Conservation (phyloP, 1,284 basidiomycete species). For the Puccinia horiana region DNA sequence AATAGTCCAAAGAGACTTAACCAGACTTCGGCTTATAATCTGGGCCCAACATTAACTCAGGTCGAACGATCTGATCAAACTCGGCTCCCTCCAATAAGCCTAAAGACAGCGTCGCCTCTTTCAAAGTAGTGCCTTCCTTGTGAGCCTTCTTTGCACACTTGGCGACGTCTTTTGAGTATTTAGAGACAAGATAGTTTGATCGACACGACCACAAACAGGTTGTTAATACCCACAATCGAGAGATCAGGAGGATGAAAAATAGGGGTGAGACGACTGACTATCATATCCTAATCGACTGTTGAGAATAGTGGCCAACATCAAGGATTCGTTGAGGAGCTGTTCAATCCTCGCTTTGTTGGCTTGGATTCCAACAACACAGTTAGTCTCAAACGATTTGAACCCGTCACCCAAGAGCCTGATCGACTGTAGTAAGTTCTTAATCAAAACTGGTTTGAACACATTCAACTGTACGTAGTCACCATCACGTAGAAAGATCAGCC, state of each 20-base stretch:
- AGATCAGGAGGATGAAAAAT: slow-evolving; percentile 17
- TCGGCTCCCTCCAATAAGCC: slow-evolving; percentile 85
- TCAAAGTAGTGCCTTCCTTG: slow-evolving; percentile 92
- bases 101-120: slow-evolving; percentile 86
- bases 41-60: slow-evolving; percentile 66
- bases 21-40: slow-evolving; percentile 25
- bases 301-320: slow-evolving; percentile 94
- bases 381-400: slow-evolving; percentile 87
- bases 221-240: slow-evolving; percentile 49
- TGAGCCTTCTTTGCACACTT: slow-evolving; percentile 99
- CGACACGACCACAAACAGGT: not conserved
- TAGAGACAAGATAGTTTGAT: not conserved
- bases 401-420: slow-evolving; percentile 92
- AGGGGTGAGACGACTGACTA: slow-evolving; percentile 67
- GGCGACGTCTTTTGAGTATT: slow-evolving; percentile 70
- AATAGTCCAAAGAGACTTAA: not conserved
- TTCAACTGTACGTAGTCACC: slow-evolving; percentile 68
- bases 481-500: not conserved
- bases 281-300: slow-evolving; percentile 93
- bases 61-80: slow-evolving; percentile 92
- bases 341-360: slow-evolving; percentile 93
- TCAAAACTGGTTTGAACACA: slow-evolving; percentile 98
- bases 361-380: slow-evolving; percentile 93
- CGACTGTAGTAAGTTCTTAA: slow-evolving; percentile 94
- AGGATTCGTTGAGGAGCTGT: slow-evolving; percentile 84